phyloP scores from a whole-genome alignment of 108 stramenopile species.

The Cyclotella sp. region DNA sequence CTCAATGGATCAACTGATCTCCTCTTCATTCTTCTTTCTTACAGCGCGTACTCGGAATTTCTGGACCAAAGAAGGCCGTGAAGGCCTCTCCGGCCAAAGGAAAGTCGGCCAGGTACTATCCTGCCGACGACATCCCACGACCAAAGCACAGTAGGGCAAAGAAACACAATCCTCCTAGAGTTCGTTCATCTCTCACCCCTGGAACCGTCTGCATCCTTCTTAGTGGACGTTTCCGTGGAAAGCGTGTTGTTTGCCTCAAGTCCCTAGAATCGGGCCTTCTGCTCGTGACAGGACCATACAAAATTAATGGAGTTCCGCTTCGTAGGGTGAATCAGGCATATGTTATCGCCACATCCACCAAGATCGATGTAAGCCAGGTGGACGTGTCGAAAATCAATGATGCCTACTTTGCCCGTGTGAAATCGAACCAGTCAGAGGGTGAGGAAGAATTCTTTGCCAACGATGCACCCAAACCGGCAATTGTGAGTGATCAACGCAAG shows the following conservation, averaged over 20 bases:
- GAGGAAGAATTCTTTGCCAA: conserved; percentile 92
- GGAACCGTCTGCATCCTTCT: conserved; percentile 98
- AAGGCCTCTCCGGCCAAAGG: conserved; percentile 53
- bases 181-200: conserved; percentile 95
- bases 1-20: not conserved
- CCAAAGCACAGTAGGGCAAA: conserved; percentile 68
- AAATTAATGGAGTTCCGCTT: conserved; percentile 98
- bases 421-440: conserved; percentile 56
- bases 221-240: conserved; percentile 99
- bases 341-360: conserved; percentile 98
- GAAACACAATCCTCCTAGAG: conserved; percentile 89
- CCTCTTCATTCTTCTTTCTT: not conserved
- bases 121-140: conserved; percentile 93
- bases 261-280: conserved; percentile 95
- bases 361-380: conserved; percentile 90
- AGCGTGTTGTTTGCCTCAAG: conserved; percentile 99
- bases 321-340: conserved; percentile 99
- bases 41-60: conserved; percentile 54
- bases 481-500: conserved; percentile 93
- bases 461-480: conserved; percentile 83
- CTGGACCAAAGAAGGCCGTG: conserved; percentile 67
- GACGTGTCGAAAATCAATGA: conserved; percentile 90
- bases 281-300: conserved; percentile 98
- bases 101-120: conserved; percentile 81
- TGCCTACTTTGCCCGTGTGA: conserved; percentile 92